A percentile compares a stretch with the other conserved stretches of the same genome.
Evolutionary conservation across 352 stramenopile species (phyloP).

Genomic region (Globisporangium paddicum): DNA sequence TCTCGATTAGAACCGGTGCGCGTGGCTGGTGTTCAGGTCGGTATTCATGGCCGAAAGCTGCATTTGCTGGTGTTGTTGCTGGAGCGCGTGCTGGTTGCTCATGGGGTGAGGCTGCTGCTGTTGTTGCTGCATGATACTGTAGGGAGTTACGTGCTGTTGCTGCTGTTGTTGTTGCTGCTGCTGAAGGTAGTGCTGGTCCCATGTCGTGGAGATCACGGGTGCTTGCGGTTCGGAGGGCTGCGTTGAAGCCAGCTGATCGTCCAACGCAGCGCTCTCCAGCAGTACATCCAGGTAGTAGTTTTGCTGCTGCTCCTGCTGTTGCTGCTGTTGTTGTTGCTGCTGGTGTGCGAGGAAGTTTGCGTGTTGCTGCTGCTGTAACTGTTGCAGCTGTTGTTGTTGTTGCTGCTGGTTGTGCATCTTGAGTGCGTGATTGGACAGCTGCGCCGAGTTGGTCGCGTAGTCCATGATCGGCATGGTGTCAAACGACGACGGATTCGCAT

Average conservation of each 20-base stretch:
- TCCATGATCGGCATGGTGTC: conserved; percentile 17
- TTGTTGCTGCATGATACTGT: conserved; percentile 6
- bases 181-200: conserved; percentile 6
- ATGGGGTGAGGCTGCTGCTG: conserved; percentile 2
- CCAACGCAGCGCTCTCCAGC: conserved; percentile 46
- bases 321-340: conserved; percentile 13
- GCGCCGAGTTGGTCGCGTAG: conserved; percentile 19
- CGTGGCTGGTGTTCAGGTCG: conserved; percentile 19
- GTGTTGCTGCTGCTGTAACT: conserved; percentile 2
- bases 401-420: conserved; percentile 24
- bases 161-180: conserved; percentile 8
- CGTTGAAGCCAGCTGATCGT: conserved; percentile 31
- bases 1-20: conserved; percentile 6
- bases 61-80: conserved; percentile 22
- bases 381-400: conserved; percentile 13
- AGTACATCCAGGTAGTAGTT: conserved; percentile 61
- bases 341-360: background rate
- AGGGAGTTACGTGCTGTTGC: conserved; percentile 5
- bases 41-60: conserved; percentile 27
- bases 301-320: conserved; percentile 18
- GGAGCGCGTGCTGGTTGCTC: conserved; percentile 2
- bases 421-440: conserved; percentile 6
- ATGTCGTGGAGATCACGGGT: conserved; percentile 8
- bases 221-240: conserved; percentile 23
- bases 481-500: conserved; percentile 10